Evolutionary conservation across 805 yeast species (phyloP), one percentile per base, ranked within the genome.

Genomic region (Cyberlindnera samutprakarnensis): DNA sequence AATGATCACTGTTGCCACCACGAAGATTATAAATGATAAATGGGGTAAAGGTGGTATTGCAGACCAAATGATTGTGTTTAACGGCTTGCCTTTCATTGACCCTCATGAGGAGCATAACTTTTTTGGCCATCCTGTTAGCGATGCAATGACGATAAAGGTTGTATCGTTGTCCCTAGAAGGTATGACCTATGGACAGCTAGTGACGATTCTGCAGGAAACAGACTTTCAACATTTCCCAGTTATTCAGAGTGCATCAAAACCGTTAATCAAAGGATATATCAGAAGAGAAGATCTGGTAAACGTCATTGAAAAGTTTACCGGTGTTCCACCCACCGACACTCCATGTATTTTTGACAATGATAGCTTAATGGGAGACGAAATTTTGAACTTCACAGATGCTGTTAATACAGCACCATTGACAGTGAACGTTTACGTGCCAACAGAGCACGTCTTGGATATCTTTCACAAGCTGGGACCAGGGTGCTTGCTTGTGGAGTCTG

Each of bases 11-110:
- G 95, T 92, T 2, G 90, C 95, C 2, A 72, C 79, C 8, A 88
- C 97, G 3, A 84, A 84, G 47, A 59, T 76, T 23, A 75, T 92
- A n/a, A 73, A 75, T 43, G 92, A 83, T 37, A 65, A 61, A 34
- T 78, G 80, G 64, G 94, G 95, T 3, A 64, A 70, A 16, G 84
- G 81, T 10, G 98, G 97, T 2, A 90, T 92, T 38, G 96, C 98
- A 0, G 98, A 92, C 52, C 94, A 86, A 56, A 88, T 88, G 84
- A 87, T 94, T 40, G 61, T 64, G 24, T 82, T 84, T 47, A 88
- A 87, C 57, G 96, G 96, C 1, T 66, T 84, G 28, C 98, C 99
- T 0, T 73, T 73, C 37, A 67, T 90, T 54, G 87, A 73, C 50
- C 62, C 75, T 10, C 80, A 80, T 46, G 88, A 79, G 41, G 85